Percentiles rank a stretch among this genome's conserved stretches.
phyloP scores from a whole-genome alignment of 1,284 basidiomycete genomes.

The Pterulicium gracile region DNA sequence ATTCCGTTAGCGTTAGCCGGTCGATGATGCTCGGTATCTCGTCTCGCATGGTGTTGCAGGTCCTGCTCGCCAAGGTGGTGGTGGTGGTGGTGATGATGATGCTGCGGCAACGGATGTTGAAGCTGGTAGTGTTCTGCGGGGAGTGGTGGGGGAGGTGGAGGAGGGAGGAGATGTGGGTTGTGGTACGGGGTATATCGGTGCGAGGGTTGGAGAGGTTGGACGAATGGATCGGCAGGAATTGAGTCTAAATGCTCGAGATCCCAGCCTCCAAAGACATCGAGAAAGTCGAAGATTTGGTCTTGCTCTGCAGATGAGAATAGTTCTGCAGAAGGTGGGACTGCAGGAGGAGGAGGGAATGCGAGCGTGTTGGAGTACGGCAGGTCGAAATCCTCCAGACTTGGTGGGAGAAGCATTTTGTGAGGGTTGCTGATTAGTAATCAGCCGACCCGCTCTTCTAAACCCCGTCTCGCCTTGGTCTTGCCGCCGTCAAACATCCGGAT shows the following conservation, averaged over 20 bases:
- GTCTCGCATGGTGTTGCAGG: neutral
- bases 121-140: too few relatives aligned
- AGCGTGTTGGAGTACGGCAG: neutral
- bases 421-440: too few relatives aligned
- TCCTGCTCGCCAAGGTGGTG: neutral
- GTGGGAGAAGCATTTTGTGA: neutral
- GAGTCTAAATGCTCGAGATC: conserved; percentile 43
- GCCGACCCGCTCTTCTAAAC: too few relatives aligned
- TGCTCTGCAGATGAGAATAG: conserved; percentile 66
- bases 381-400: neutral
- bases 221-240: conserved; percentile 1
- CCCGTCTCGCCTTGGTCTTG: too few relatives aligned
- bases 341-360: conserved; percentile 43
- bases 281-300: conserved; percentile 61
- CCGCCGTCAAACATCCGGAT: too few relatives aligned
- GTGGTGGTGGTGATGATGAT: neutral
- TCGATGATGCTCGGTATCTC: neutral
- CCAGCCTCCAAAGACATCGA: conserved; percentile 65
- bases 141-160: conserved; percentile 12
- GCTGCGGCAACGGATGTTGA: neutral
- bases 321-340: conserved; percentile 57
- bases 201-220: conserved; percentile 3
- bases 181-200: conserved; percentile 11
- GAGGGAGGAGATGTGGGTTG: conserved; percentile 14
- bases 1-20: too few relatives aligned